These are phyloP conservation scores for Chionographis japonica DNA, from an alignment of 106 monocot species.

Conservation along the genomic window DNA sequence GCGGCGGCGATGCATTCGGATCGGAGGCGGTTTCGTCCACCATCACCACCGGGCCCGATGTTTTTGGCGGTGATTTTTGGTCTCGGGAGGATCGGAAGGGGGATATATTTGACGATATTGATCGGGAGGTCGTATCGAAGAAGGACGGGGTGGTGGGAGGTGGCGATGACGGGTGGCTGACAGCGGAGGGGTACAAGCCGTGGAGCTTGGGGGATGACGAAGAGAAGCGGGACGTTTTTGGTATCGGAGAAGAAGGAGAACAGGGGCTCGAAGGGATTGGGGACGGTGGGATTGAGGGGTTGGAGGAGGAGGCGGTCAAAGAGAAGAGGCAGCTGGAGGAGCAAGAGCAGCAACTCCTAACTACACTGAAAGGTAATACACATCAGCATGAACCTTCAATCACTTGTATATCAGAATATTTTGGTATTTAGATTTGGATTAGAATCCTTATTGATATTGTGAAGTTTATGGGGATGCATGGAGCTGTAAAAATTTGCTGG, in stretches of 20 bases:
- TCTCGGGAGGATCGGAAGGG: constrained; percentile 4
- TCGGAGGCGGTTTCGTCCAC: neutral
- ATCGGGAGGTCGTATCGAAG: constrained; percentile 11
- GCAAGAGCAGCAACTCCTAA: constrained; percentile 43
- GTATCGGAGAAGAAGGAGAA: constrained; percentile 10
- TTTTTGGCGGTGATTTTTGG: constrained; percentile 7
- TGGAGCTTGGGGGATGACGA: constrained; percentile 54
- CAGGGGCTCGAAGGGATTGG: constrained; percentile 34
- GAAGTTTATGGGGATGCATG: too few relatives aligned
- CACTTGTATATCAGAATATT: neutral
- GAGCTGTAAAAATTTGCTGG: too few relatives aligned
- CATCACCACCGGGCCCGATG: neutral
- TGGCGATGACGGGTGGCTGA: constrained; percentile 27
- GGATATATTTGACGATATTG: constrained; percentile 40
- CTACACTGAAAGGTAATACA: constrained; percentile 41
- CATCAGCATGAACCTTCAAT: neutral
- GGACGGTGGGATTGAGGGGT: constrained; percentile 13
- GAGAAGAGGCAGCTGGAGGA: constrained; percentile 29
- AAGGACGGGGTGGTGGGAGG: constrained; percentile 2
- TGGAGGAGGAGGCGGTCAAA: constrained; percentile 15
- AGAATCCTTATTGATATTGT: too few relatives aligned
- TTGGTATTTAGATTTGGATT: neutral
- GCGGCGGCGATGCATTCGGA: constrained; percentile 6
- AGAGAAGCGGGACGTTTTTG: constrained; percentile 26
- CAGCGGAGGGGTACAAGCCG: constrained; percentile 35